Evolutionary conservation across 495 filamentous ascomycete species (phyloP).

Genomic region (Copromyces sp.): DNA sequence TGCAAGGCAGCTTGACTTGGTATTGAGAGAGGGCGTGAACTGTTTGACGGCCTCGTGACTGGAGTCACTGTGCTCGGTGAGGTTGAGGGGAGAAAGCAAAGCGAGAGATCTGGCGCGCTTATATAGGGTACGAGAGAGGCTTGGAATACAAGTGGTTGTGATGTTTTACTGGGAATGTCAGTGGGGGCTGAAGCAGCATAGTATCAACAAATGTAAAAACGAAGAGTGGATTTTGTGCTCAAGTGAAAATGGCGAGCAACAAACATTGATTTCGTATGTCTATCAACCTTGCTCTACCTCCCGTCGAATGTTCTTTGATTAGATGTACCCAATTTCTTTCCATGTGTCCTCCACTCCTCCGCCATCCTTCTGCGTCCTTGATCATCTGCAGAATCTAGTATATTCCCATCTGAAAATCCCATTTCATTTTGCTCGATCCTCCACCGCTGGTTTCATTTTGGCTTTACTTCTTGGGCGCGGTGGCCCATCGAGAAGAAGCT

Average conservation of each 20-base stretch:
- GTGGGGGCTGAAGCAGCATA: not conserved
- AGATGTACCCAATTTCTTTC: too few relatives aligned
- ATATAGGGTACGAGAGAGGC: not conserved
- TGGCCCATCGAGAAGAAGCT: not conserved
- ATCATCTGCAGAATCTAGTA: not conserved
- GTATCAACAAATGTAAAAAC: not conserved
- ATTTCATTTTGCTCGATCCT: too few relatives aligned
- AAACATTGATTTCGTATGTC: not conserved
- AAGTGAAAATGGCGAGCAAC: not conserved
- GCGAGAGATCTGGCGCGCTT: not conserved
- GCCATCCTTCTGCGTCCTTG: not conserved
- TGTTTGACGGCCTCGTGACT: too few relatives aligned
- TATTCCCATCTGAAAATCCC: too few relatives aligned
- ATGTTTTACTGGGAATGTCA: not conserved
- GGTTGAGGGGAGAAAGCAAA: not conserved
- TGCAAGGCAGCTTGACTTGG: too few relatives aligned
- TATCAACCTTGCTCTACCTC: not conserved
- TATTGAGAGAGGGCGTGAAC: too few relatives aligned
- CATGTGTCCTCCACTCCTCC: not conserved
- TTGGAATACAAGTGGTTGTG: not conserved
- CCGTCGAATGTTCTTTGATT: too few relatives aligned
- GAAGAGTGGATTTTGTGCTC: not conserved
- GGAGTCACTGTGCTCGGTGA: not conserved
- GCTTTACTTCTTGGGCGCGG: too few relatives aligned
- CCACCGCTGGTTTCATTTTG: too few relatives aligned